Conservation (phyloP, 2,329 filamentous ascomycete species). For the Sporothrix curviconia region DNA sequence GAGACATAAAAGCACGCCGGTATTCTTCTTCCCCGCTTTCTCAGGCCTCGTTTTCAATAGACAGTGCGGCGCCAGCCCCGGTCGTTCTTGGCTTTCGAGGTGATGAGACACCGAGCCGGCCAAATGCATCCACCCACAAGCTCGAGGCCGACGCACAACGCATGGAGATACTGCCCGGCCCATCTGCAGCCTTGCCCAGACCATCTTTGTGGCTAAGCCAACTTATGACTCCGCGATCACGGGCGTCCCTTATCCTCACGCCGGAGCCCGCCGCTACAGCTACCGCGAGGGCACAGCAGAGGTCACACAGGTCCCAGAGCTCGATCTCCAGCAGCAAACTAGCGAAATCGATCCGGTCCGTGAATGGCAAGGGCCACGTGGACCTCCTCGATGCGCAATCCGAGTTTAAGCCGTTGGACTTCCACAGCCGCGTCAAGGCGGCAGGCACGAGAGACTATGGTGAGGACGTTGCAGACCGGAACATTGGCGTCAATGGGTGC, state of each 20-base stretch:
- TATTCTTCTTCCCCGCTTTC: constrained; percentile 23
- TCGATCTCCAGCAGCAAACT: constrained; percentile 10
- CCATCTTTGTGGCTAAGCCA: not conserved
- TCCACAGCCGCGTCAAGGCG: constrained; percentile 42
- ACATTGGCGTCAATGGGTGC: constrained; percentile 36
- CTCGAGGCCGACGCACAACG: constrained; percentile 2
- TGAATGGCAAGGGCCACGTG: constrained; percentile 29
- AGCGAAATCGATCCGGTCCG: not conserved
- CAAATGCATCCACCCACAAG: constrained; percentile 27
- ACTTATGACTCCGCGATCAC: not conserved
- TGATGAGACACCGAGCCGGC: constrained; percentile 29
- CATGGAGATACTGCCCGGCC: constrained; percentile 1
- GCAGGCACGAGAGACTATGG: constrained; percentile 49
- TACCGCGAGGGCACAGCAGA: not conserved
- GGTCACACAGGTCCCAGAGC: not conserved
- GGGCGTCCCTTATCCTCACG: not conserved
- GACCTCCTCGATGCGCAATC: constrained; percentile 55
- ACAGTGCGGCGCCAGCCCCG: constrained; percentile 24
- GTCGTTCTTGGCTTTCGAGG: constrained; percentile 26
- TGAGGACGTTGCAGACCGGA: constrained; percentile 61
- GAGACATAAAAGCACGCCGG: constrained; percentile 21
- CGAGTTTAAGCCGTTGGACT: constrained; percentile 42
- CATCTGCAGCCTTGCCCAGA: not conserved
- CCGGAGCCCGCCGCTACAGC: constrained; percentile 3
- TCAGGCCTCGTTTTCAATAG: constrained; percentile 17